A percentile compares a stretch with the other conserved stretches of the same genome.
Conservation (phyloP, 1,284 basidiomycete genomes). For the Cystobasidium slooffiae region DNA sequence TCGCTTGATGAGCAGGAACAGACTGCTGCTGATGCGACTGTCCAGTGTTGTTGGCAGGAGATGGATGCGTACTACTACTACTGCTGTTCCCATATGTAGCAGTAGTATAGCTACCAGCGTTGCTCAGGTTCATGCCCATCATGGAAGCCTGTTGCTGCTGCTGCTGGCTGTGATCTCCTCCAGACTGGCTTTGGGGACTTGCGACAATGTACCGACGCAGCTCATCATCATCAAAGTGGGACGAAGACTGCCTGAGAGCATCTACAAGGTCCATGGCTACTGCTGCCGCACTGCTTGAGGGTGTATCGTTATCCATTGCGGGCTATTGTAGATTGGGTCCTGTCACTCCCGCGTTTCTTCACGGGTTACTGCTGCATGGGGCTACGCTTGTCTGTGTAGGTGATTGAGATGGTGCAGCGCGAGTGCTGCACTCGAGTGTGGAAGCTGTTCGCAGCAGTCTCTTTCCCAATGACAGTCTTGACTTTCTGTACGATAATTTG, state of each 20-base stretch:
- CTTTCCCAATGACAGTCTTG: neutral
- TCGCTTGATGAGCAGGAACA: neutral
- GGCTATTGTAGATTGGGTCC: neutral
- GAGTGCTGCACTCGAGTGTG: neutral
- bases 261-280: conserved; percentile 27
- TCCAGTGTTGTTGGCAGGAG: neutral
- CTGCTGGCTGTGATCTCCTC: neutral
- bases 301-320: conserved; percentile 29
- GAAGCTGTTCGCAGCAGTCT: neutral
- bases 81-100: neutral
- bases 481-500: neutral
- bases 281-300: conserved; percentile 24
- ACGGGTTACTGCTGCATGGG: neutral
- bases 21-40: conserved; percentile 21
- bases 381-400: neutral
- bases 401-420: conserved; percentile 3
- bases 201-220: conserved; percentile 25
- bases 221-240: conserved; percentile 26
- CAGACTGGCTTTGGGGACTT: conserved; percentile 20
- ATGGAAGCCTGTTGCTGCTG: conserved; percentile 1
- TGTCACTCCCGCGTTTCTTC: neutral
- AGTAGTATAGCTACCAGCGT: neutral
- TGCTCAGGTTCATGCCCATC: conserved; percentile 2
- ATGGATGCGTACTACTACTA: neutral
- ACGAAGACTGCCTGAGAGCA: conserved; percentile 8